Conservation (phyloP, 768 basidiomycete species). For the Kwoniella bestiolae region DNA sequence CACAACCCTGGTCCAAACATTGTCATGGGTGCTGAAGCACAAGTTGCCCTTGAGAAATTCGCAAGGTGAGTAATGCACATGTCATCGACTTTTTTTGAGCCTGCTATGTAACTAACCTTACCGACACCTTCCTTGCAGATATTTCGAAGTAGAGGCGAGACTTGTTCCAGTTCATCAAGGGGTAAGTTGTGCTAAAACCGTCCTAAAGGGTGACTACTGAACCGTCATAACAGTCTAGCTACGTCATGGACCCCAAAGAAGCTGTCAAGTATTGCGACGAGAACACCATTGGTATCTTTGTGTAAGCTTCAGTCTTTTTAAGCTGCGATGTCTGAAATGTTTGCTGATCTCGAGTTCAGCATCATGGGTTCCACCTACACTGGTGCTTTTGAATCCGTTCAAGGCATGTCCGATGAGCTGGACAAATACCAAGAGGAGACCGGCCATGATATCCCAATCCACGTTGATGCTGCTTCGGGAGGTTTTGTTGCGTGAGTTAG, state of each 20-base stretch:
- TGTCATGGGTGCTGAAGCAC: conserved; percentile 65
- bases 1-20: conserved; percentile 67
- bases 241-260: conserved; percentile 73
- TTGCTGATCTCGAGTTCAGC: conserved; percentile 55
- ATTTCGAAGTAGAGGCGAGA: conserved; percentile 69
- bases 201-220: background rate
- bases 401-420: conserved; percentile 74
- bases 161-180: conserved; percentile 70
- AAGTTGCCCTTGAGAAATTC: conserved; percentile 73
- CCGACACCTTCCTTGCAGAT: conserved; percentile 14
- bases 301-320: conserved; percentile 53
- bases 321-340: conserved; percentile 59
- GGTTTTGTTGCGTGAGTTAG: conserved; percentile 69
- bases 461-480: conserved; percentile 66
- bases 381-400: conserved; percentile 75
- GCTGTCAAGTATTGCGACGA: conserved; percentile 72
- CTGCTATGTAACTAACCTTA: too few relatives aligned
- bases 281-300: conserved; percentile 70
- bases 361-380: conserved; percentile 61
- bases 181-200: conserved; percentile 22
- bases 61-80: conserved; percentile 58
- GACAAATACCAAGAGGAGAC: conserved; percentile 62
- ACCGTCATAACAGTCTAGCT: conserved; percentile 63
- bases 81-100: too few relatives aligned
- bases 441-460: conserved; percentile 63